Percentiles rank a stretch among this genome's conserved stretches.
Evolutionary conservation across 352 stramenopile genomes (phyloP).

Genomic region (Blastocystis sp.): DNA sequence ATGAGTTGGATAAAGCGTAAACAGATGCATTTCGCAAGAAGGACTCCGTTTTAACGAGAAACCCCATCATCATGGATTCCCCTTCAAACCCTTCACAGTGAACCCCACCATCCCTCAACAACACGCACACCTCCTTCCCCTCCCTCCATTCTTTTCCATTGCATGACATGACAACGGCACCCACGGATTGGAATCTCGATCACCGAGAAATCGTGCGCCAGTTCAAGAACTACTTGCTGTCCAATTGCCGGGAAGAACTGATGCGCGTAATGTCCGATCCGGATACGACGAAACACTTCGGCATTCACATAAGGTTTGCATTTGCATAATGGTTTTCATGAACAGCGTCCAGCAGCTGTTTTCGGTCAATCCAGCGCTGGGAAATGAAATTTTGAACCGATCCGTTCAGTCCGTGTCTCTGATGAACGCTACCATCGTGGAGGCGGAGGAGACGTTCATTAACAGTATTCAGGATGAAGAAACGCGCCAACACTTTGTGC

Average conservation of each 20-base stretch:
- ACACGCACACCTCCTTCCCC: no score
- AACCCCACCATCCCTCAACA: no score
- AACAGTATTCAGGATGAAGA: constrained; percentile 50
- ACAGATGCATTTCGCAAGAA: no score
- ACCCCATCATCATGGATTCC: no score
- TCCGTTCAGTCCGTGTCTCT: constrained; percentile 53
- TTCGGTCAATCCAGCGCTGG: constrained; percentile 39
- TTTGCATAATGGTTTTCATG: not conserved
- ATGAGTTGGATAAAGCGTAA: no score
- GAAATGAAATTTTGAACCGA: constrained; percentile 56
- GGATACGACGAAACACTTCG: constrained; percentile 66
- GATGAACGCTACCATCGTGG: constrained; percentile 34
- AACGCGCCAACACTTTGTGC: not conserved
- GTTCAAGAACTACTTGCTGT: constrained; percentile 59
- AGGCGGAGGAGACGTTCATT: constrained; percentile 47
- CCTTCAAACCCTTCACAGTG: no score
- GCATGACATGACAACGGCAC: not conserved
- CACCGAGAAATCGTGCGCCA: constrained; percentile 15
- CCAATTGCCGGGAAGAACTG: constrained; percentile 55
- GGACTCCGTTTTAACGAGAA: no score
- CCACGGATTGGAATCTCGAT: not conserved
- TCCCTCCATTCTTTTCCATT: not conserved
- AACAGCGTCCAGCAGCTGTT: constrained; percentile 45
- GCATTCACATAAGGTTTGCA: constrained; percentile 50
- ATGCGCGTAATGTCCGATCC: constrained; percentile 39